These are phyloP conservation scores for Leptographium lundbergii DNA, from an alignment of 2,329 filamentous ascomycete species.

Conservation along the genomic window DNA sequence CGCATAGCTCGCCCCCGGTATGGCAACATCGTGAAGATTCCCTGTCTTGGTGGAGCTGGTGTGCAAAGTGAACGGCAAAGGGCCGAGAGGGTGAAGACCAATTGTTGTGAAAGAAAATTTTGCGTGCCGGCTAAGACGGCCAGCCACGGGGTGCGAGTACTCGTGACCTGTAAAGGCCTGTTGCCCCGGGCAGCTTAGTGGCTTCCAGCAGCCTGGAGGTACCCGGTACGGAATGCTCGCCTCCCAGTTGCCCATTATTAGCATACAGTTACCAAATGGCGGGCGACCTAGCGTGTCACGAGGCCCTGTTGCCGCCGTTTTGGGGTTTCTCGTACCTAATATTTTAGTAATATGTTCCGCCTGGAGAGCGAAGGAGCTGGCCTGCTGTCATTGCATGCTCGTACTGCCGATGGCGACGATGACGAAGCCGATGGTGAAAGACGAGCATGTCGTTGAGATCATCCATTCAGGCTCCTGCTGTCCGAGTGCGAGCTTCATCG, in stretches of 20 bases:
- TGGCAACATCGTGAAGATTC: background rate
- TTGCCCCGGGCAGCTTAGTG: background rate
- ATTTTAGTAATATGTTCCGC: conserved; percentile 17
- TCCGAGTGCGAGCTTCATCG: too few relatives aligned
- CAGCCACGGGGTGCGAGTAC: background rate
- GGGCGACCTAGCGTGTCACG: conserved; percentile 12
- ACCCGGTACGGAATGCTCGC: background rate
- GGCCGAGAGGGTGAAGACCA: background rate
- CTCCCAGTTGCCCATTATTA: conserved; percentile 8
- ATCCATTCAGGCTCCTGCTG: background rate
- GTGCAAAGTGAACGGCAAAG: background rate
- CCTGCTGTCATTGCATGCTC: background rate
- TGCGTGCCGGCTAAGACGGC: background rate
- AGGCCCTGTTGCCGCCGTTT: conserved; percentile 6
- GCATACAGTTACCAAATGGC: conserved; percentile 17
- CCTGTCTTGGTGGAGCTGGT: background rate
- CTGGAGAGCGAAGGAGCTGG: background rate
- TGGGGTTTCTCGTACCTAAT: conserved; percentile 18
- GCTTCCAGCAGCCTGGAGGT: background rate
- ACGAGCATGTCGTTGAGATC: background rate
- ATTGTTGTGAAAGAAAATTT: background rate
- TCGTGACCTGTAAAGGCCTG: background rate
- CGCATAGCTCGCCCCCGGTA: background rate
- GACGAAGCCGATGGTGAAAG: background rate
- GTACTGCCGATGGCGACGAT: background rate